Conservation (phyloP, 345 rosid genomes). For the Eucalyptus regnans region DNA sequence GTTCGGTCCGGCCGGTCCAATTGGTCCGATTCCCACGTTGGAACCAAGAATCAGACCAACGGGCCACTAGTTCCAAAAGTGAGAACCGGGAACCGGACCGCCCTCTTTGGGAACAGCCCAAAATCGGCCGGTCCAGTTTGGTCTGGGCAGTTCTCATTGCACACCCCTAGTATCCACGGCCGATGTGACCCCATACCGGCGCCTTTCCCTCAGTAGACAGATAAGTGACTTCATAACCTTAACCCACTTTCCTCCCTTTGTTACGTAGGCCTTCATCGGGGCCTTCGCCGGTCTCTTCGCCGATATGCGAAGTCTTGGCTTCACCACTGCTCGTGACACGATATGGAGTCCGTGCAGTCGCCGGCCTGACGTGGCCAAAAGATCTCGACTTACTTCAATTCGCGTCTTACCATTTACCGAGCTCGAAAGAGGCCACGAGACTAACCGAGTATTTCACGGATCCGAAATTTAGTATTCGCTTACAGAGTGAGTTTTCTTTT, state of each 20-base stretch:
- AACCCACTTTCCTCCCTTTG: neutral
- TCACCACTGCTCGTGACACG: neutral
- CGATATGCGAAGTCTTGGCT: neutral
- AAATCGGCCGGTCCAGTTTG: fast-evolving
- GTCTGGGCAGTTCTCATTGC: fast-evolving
- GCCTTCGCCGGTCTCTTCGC: fast-evolving
- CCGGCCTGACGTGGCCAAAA: neutral
- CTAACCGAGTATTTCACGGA: neutral
- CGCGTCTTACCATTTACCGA: neutral
- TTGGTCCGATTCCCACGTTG: fast-evolving
- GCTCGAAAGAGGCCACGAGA: neutral
- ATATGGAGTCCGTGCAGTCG: neutral
- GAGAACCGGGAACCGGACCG: fast-evolving
- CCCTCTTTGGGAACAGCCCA: fast-evolving
- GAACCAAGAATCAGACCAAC: fast-evolving
- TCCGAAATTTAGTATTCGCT: neutral
- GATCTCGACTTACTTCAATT: neutral
- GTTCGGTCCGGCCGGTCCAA: fast-evolving
- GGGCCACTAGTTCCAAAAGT: no score
- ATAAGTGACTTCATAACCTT: neutral
- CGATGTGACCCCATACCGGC: fast-evolving
- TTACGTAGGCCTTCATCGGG: no score
- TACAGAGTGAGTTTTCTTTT: neutral
- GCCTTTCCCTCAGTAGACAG: neutral
- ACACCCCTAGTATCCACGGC: no score